These are phyloP conservation scores for Porcisia hertigi DNA, from an alignment of 208 protist species.

Conservation along the genomic window DNA sequence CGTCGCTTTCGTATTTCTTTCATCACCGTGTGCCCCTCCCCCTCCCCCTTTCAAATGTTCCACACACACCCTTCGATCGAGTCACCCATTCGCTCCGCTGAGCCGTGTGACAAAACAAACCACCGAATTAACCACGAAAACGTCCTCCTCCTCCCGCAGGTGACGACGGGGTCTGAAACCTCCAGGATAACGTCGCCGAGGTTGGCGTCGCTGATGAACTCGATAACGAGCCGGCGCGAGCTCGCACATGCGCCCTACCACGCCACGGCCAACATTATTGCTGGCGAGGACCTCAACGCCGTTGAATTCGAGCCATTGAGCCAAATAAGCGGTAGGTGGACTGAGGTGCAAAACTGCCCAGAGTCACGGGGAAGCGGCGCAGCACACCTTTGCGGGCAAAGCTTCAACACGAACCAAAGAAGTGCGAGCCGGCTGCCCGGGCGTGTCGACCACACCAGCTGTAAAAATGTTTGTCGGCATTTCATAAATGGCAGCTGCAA, in stretches of 20 bases:
- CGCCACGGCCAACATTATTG: slow-evolving; percentile 24
- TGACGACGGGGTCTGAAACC: neutral
- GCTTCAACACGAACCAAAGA: slow-evolving; percentile 4
- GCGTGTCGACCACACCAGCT: neutral
- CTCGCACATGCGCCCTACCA: slow-evolving; percentile 27
- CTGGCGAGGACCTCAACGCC: slow-evolving; percentile 8
- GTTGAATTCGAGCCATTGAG: neutral
- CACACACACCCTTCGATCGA: neutral
- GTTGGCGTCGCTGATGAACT: neutral
- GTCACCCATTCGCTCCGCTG: neutral
- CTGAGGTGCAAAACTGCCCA: neutral
- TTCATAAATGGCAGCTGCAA: slow-evolving; percentile 64
- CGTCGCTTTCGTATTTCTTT: neutral
- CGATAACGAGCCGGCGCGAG: neutral
- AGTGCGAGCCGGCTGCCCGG: neutral
- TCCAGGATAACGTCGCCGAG: neutral
- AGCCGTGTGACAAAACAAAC: neutral
- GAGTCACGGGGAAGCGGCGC: neutral
- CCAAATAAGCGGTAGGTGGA: neutral
- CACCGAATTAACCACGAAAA: neutral
- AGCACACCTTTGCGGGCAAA: slow-evolving; percentile 3
- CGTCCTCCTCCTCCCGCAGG: neutral
- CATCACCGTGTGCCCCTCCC: neutral
- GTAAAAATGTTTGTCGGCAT: slow-evolving; percentile 56
- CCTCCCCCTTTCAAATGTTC: neutral